phyloP scores from a whole-genome alignment of 2,329 filamentous ascomycete genomes.

The Colletotrichum sp. region DNA sequence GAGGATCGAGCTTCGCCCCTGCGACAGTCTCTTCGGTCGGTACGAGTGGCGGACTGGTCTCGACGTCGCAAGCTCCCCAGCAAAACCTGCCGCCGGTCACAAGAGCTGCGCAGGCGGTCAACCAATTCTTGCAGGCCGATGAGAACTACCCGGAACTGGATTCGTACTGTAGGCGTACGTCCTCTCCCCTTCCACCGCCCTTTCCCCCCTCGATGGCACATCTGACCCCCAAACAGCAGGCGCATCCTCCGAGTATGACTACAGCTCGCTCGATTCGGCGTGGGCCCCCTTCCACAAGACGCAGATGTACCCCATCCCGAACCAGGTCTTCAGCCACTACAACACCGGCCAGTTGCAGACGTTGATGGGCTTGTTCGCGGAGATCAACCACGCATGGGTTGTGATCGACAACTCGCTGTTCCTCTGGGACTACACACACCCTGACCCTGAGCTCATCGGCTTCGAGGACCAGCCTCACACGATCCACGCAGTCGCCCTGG shows the following conservation, averaged over 20 bases:
- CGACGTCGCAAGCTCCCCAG: slow-evolving; percentile 48
- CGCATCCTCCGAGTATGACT: slow-evolving; percentile 89
- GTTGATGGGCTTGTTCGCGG: slow-evolving; percentile 94
- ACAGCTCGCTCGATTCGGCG: slow-evolving; percentile 68
- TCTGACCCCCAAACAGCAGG: slow-evolving; percentile 68
- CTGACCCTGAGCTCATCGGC: slow-evolving; percentile 89
- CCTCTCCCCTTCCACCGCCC: rapidly evolving
- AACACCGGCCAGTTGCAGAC: slow-evolving; percentile 87
- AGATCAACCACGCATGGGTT: slow-evolving; percentile 94
- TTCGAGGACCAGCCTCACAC: slow-evolving; percentile 88
- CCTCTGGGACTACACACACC: slow-evolving; percentile 95
- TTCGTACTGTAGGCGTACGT: slow-evolving; percentile 85
- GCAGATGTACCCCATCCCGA: slow-evolving; percentile 87
- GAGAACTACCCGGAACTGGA: slow-evolving; percentile 88
- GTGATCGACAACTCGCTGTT: slow-evolving; percentile 95
- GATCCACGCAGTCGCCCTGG: slow-evolving; percentile 90
- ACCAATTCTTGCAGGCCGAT: slow-evolving; percentile 77
- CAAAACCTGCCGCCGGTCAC: slow-evolving; percentile 69
- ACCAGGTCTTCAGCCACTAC: slow-evolving; percentile 90
- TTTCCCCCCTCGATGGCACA: neutral
- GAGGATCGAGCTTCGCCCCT: slow-evolving; percentile 16
- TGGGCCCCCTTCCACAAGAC: slow-evolving; percentile 92
- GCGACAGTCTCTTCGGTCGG: slow-evolving; percentile 29
- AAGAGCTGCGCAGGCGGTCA: slow-evolving; percentile 84
- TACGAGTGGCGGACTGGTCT: slow-evolving; percentile 31